Evolutionary conservation across 2,329 filamentous ascomycete genomes (phyloP), one percentile per base, ranked within the genome.

Genomic region (Mycosphaerella arachidis): DNA sequence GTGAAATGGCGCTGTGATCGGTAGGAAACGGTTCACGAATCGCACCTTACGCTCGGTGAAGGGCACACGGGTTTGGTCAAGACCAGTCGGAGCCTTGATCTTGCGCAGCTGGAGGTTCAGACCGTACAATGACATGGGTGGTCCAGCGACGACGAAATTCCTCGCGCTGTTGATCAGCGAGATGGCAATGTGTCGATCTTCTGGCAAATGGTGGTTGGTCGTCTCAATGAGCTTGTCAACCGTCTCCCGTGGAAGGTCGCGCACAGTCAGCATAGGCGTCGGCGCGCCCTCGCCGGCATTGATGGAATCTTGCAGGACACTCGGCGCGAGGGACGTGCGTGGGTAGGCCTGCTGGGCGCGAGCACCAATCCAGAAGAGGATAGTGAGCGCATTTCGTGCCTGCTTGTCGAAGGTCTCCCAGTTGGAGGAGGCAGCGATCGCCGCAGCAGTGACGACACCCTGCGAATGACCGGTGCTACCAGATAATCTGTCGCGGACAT

Each of bases 281-380:
- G 95, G 94, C 6, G 84, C 84, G n/a, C 95, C 95, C 78, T 99
- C 94, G 55, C 94, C 93, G 74, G 94, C 88, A 73, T 97, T 93
- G 66, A 91, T 84, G 1, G 94, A 97, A 77, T 99, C 94, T 73
- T 93, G 91, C 56, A 99, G 83, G 72, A 93, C 91, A 48, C 86
- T 90, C 0, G 94, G 95, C 3, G 92, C 91, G 70, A 99, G 84
- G 35, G 94, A 97, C 3, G 94, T 99, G 68, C 90, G 87, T 43
- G 94, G 95, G 77, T 97, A 99, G 1, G 92, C 92, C 77, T 99
- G 94, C 76, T 99, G 94, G 76, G 93, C 97, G 71, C 94, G 89
- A 62, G 93, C 87, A 73, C 95, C 94, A 67, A 99, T 96, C 94
- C 94, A 99, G 82, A 99, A 99, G 31, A 99, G 88, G 71, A 97